Base-by-base conservation (phyloP, 2,329 filamentous ascomycete species). In the Teratosphaeria nubilosa region DNA sequence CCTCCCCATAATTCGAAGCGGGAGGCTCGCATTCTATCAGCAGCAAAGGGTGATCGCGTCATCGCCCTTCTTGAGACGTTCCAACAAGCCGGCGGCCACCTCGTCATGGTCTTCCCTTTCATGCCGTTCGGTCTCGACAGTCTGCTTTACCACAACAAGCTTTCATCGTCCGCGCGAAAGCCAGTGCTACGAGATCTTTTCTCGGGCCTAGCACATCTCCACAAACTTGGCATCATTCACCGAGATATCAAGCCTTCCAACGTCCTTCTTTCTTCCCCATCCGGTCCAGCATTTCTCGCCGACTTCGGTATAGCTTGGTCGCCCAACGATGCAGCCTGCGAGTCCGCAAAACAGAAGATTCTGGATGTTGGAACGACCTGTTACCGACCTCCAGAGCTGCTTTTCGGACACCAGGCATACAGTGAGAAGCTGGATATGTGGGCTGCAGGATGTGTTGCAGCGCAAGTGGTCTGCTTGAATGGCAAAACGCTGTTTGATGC, bases 281-380 rank as follows among this genome's bases (percentile, higher is more conserved):
- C 55, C 27, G 91, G 91, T 6, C 92, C 90, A 4, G 89, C 88
- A 3, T 88, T 86, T 65, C 79, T 99, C 2, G 85, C 90, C 37
- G 94, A 99, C 72, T 97, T 99, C 75, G 92, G 94, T 55, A 95
- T 94, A 45, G 84, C 91, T 9, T 96, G 91, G 91, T 84, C 86
- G 64, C 82, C 86, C 2, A 72, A 78, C 11, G 73, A 77, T 24
- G 63, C 73, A 5, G 74, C 75, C 3, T 80, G 82, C 14, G 94
- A 99, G 70, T 77, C 83, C 1, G 68, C 77, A 9, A 71, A 83
- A 56, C 68, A 78, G 57, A 97, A 97, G 73, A 87, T 96, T 56
- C 86, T 94, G 7, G 95, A 99, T 70, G 88, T 99, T 27, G 94
- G 94, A 37, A 97, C 92, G 1, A 92, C 91, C 0, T 84, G 88